phyloP scores from a whole-genome alignment of 768 basidiomycete genomes.

The Leccinum subgranulosum region DNA sequence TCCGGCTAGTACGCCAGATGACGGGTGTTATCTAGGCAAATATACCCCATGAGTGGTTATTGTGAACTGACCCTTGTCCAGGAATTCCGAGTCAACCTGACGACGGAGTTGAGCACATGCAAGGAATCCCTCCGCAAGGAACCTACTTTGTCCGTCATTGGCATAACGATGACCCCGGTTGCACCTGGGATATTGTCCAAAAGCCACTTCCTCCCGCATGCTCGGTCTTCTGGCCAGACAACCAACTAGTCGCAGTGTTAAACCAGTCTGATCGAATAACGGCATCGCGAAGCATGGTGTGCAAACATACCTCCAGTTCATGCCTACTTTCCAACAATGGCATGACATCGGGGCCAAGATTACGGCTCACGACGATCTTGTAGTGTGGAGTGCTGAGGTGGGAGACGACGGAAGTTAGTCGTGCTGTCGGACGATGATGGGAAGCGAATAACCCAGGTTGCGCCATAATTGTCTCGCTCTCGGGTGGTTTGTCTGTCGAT shows the following conservation, averaged over 20 bases:
- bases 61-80: constrained; percentile 33
- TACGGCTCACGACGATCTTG: constrained; percentile 56
- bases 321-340: constrained; percentile 44
- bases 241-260: constrained; percentile 39
- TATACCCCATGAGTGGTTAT: neutral
- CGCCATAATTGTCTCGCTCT: constrained; percentile 16
- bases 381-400: constrained; percentile 23
- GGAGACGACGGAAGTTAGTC: constrained; percentile 26
- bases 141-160: constrained; percentile 63
- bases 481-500: neutral
- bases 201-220: constrained; percentile 67
- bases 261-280: neutral
- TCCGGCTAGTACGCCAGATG: constrained; percentile 50
- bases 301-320: constrained; percentile 50
- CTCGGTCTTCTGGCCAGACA: constrained; percentile 49
- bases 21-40: neutral
- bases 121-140: neutral
- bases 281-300: neutral
- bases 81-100: constrained; percentile 70
- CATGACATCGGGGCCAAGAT: constrained; percentile 66
- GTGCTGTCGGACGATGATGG: constrained; percentile 4
- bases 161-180: constrained; percentile 57
- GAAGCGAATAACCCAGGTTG: constrained; percentile 26
- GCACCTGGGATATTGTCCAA: constrained; percentile 69
- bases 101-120: neutral